These are phyloP conservation scores for Amanita inopinata DNA, from an alignment of 768 basidiomycete species.

Conservation along the genomic window DNA sequence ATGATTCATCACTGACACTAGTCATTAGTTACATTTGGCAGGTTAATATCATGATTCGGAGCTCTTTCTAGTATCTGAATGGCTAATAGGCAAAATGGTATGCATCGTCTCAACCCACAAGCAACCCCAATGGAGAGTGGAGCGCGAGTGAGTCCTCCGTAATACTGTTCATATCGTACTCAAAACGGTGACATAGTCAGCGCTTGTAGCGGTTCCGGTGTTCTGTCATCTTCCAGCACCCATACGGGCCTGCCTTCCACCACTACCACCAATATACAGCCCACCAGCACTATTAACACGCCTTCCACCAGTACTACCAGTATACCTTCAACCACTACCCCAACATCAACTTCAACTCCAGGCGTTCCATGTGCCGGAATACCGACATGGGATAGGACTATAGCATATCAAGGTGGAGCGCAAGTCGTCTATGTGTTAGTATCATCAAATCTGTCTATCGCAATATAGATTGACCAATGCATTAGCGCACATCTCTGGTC, in stretches of 20 bases:
- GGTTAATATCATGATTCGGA: slow-evolving; percentile 23
- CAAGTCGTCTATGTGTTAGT: slow-evolving; percentile 43
- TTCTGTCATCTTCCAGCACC: slow-evolving; percentile 15
- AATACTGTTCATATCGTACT: not conserved
- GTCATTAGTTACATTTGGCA: slow-evolving; percentile 51
- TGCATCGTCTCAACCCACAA: slow-evolving; percentile 36
- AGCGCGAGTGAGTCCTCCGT: slow-evolving; percentile 39
- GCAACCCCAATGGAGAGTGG: slow-evolving; percentile 46
- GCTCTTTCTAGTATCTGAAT: not conserved
- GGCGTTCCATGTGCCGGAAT: slow-evolving; percentile 37
- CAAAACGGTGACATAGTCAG: slow-evolving; percentile 29
- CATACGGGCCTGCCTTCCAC: too few species aligned
- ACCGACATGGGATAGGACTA: slow-evolving; percentile 37
- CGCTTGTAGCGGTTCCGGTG: slow-evolving; percentile 33
- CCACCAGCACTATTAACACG: too few species aligned
- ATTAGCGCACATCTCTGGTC: slow-evolving; percentile 30
- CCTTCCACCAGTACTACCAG: too few species aligned
- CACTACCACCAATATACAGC: too few species aligned
- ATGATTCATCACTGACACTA: slow-evolving; percentile 7
- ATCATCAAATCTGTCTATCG: slow-evolving; percentile 8
- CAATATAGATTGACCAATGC: slow-evolving; percentile 5
- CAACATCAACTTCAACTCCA: slow-evolving; percentile 20
- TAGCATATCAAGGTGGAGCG: slow-evolving; percentile 41
- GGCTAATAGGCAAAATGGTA: slow-evolving; percentile 48
- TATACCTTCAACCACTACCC: slow-evolving; percentile 13